phyloP scores from a whole-genome alignment of 2,329 filamentous ascomycete species.

The Xylariaceae sp. region DNA sequence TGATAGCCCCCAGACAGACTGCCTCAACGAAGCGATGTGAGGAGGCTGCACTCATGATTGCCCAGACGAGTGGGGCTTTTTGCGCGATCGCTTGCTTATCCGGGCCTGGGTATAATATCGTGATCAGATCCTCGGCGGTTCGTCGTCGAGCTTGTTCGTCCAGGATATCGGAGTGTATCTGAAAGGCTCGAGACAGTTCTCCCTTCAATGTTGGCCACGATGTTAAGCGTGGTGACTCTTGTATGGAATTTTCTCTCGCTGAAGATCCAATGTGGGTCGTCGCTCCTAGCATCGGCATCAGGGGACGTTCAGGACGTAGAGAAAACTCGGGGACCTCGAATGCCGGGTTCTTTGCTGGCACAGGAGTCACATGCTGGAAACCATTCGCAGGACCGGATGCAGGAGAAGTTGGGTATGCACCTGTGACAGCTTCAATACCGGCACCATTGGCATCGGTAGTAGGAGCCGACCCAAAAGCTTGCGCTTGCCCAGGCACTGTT shows the following conservation, averaged over 20 bases:
- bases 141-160: slow-evolving; percentile 4
- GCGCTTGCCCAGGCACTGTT: too few species aligned
- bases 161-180: slow-evolving; percentile 1
- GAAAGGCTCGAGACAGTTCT: slow-evolving; percentile 16
- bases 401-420: too few species aligned
- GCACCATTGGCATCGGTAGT: too few species aligned
- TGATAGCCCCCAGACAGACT: slow-evolving; percentile 7
- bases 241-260: too few species aligned
- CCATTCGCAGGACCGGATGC: too few species aligned
- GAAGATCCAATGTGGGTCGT: too few species aligned
- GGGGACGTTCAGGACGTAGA: not conserved
- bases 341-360: too few species aligned
- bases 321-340: not conserved
- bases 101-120: slow-evolving; percentile 10
- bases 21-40: slow-evolving; percentile 19
- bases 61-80: slow-evolving; percentile 8
- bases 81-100: slow-evolving; percentile 3
- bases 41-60: slow-evolving; percentile 15
- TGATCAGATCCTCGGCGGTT: slow-evolving; percentile 9
- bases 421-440: too few species aligned
- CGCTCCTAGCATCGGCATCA: too few species aligned
- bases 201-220: slow-evolving; percentile 9
- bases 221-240: too few species aligned
- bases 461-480: too few species aligned
- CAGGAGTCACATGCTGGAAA: too few species aligned